Base-by-base conservation (phyloP, 1,284 basidiomycete genomes). In the Caloboletus firmus region DNA sequence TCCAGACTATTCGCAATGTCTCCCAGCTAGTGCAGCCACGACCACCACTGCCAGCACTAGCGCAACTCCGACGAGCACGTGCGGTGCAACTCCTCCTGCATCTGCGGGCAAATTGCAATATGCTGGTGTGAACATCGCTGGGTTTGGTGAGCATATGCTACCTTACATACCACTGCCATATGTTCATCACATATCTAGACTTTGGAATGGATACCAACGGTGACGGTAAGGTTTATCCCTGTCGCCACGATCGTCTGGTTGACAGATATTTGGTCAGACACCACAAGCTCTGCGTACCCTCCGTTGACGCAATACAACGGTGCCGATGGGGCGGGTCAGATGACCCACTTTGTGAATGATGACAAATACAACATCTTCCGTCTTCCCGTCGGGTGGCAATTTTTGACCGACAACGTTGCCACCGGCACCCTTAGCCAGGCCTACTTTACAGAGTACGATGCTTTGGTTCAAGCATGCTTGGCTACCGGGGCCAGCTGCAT, bases 341-440 rank as follows among this genome's bases (percentile, higher is more conserved):
- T 84, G 78, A 59, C 70, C 36, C 82, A 84, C 62, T 84, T 84
- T 57, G 76, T 77, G 41, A 68, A 76, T 1, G 69, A 76, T 59
- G 76, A 80, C 58, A 73, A 75, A 1, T 80, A 73, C 70, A 81
- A 81, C 61, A 69, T 74, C 3, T 81, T 81, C 73, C 75, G 79
- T 42, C 71, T 80, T 30, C 79, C 80, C 4, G 76, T 83, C 24
- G 76, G 76, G 2, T 85, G 83, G 83, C 82, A 84, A 64, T 82
- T 78, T 67, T 66, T 83, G 36, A 82, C 76, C 4, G 73, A 77
- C 63, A 80, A 81, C 66, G 79, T 79, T 54, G 74, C 73, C 26
- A 71, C 73, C 35, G 74, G 77, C 3, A 71, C 80, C 36, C 78
- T 77, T 4, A 41, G 45, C 24, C 39, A 58, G 26, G 24, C 31